Base-by-base conservation (phyloP, 768 basidiomycete genomes). In the Filobasidium floriforme region DNA sequence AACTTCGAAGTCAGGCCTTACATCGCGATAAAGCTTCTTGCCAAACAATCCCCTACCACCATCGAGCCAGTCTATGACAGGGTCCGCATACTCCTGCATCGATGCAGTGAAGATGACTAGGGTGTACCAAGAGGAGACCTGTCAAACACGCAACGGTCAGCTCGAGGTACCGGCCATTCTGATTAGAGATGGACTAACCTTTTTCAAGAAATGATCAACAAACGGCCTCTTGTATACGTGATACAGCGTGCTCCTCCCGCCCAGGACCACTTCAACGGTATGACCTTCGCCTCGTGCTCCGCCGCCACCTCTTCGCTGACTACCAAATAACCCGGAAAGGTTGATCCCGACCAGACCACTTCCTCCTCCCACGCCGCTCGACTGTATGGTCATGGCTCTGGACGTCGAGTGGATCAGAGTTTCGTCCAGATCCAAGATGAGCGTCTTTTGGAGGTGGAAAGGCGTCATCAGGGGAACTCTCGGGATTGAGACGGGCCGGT, bases 81-180 rank as follows among this genome's bases (percentile, higher is more conserved):
- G 96, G 81, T 99, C 96, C 68, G 96, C 96, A 77, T 99, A 99
- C 80, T 99, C 96, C 75, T 92, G 89, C 90, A 99, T 91, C 10
- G 94, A 97, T 7, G 96, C 96, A 40, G 96, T 99, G 80, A 94
- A 99, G 69, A 99, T 92, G 62, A 99, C 92, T 67, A 99, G 85
- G 1, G 93, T 98, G 80, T 99, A 99, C 96, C 96, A 99, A 28
- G 87, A 83, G 37, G 96, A 93, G 46, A 97, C 94, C 93, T 98
- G 72, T n/a, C 9, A 4, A 9, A 14, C 41, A 64, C 7, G 2
- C 22, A 7, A 6, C 66, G 52, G 28, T 26, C 46, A 68, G 44
- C 66, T 62, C 0, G 14, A 15, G 4, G 11, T 28, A 1, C 37
- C 40, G 9, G 6, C 0, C 1, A 28, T 10, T 32, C 29, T 24